phyloP scores from a whole-genome alignment of 1,284 basidiomycete species.

The Ceratobasidium sp. region DNA sequence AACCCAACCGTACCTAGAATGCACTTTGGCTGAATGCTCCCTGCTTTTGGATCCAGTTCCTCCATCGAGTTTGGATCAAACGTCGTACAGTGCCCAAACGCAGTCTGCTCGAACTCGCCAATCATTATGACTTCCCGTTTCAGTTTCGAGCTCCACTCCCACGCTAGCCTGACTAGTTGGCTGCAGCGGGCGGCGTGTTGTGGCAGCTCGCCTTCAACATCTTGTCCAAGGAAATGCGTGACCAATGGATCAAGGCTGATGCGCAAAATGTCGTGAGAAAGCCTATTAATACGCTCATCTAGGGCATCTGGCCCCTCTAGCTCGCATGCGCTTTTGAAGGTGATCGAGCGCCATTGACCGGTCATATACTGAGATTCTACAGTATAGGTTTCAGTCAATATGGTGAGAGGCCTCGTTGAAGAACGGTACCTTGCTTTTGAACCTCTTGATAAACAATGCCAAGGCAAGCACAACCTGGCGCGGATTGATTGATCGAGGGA shows the following conservation, averaged over 20 bases:
- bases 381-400: not conserved
- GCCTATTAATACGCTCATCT: not conserved
- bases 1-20: not conserved
- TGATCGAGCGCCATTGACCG: not conserved
- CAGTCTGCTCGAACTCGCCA: constrained; percentile 11
- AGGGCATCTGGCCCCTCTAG: not conserved
- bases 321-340: not conserved
- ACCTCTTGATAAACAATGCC: not conserved
- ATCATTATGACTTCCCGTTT: constrained; percentile 8
- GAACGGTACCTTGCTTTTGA: not conserved
- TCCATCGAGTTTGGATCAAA: not conserved
- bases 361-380: not conserved
- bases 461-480: too few relatives aligned
- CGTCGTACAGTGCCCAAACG: not conserved
- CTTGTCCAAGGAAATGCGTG: not conserved
- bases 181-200: not conserved
- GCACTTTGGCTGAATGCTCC: not conserved
- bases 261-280: not conserved
- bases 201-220: not conserved
- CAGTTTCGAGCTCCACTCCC: constrained; percentile 14
- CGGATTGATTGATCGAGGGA: not conserved
- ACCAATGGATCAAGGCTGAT: not conserved
- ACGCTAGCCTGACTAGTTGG: not conserved
- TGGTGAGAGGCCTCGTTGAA: not conserved
- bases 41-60: too few relatives aligned